Conservation (phyloP, 2,329 filamentous ascomycete species). For the Leptographium galeiforme region DNA sequence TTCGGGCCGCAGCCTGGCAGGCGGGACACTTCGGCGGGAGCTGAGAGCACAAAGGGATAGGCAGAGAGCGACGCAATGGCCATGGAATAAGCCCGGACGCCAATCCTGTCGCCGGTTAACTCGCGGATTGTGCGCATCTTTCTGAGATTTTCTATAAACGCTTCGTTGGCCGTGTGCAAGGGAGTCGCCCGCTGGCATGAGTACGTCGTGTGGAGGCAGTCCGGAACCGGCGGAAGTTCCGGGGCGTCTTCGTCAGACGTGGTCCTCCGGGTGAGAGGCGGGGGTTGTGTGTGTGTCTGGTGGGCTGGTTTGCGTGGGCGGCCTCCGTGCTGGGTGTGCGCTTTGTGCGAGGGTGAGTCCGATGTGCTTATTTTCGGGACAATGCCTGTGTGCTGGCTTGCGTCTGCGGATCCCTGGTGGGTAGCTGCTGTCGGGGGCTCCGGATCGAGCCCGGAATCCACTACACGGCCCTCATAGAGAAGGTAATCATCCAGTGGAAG, state of each 20-base stretch:
- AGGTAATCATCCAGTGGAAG: slow-evolving; percentile 38
- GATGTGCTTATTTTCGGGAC: neutral
- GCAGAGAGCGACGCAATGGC: slow-evolving; percentile 73
- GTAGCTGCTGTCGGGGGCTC: too few species aligned
- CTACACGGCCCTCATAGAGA: slow-evolving; percentile 37
- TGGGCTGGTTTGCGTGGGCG: neutral
- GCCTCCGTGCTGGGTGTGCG: neutral
- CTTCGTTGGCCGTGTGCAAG: slow-evolving; percentile 53
- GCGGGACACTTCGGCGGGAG: slow-evolving; percentile 29
- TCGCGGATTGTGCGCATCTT: slow-evolving; percentile 60
- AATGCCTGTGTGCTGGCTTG: neutral
- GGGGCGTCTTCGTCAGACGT: slow-evolving; percentile 59
- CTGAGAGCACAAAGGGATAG: slow-evolving; percentile 47
- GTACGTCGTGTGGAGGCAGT: slow-evolving; percentile 52
- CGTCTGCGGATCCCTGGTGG: neutral
- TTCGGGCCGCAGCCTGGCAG: slow-evolving; percentile 75
- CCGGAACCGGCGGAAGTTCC: slow-evolving; percentile 51
- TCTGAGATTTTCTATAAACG: slow-evolving; percentile 61
- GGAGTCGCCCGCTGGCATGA: slow-evolving; percentile 72
- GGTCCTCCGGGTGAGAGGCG: slow-evolving; percentile 47
- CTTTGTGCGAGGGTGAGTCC: neutral
- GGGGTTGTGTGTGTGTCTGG: slow-evolving; percentile 3
- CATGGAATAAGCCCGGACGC: slow-evolving; percentile 74
- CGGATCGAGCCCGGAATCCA: slow-evolving; percentile 4
- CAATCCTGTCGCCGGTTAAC: slow-evolving; percentile 62